phyloP scores from a whole-genome alignment of 352 stramenopile species.

The Phytophthora kernoviae region DNA sequence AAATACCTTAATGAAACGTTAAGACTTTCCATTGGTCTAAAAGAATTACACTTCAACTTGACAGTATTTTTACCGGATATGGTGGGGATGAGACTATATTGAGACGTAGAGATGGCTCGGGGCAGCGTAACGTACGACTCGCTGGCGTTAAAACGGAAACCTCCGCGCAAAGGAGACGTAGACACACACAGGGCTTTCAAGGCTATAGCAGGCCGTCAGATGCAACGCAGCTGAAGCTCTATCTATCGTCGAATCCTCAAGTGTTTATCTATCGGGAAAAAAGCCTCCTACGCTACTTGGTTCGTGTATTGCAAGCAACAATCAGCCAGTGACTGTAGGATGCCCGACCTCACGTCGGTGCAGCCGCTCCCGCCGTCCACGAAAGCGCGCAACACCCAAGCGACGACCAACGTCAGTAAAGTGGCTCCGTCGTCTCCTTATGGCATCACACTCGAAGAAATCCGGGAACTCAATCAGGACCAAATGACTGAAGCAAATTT shows the following conservation, averaged over 20 bases:
- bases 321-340: slow-evolving; percentile 7
- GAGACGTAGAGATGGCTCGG: too few relatives aligned
- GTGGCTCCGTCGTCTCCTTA: slow-evolving; percentile 74
- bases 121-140: slow-evolving; percentile 22
- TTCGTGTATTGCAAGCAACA: background rate
- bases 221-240: slow-evolving; percentile 18
- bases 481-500: slow-evolving; percentile 85
- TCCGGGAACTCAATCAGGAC: slow-evolving; percentile 73
- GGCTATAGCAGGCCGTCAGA: slow-evolving; percentile 17
- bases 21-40: slow-evolving; percentile 16
- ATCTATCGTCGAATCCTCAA: background rate
- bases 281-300: background rate
- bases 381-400: slow-evolving; percentile 11
- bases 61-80: slow-evolving; percentile 8
- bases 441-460: slow-evolving; percentile 72
- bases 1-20: rapidly evolving
- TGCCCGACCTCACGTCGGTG: slow-evolving; percentile 60
- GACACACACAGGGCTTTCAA: too few relatives aligned
- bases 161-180: too few relatives aligned
- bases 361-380: slow-evolving; percentile 25
- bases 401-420: slow-evolving; percentile 48
- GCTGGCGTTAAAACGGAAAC: slow-evolving; percentile 29
- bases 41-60: slow-evolving; percentile 22
- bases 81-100: background rate
- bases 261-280: background rate